Conservation (phyloP, 306 rosid species). For the Hylodesmum podocarpum region DNA sequence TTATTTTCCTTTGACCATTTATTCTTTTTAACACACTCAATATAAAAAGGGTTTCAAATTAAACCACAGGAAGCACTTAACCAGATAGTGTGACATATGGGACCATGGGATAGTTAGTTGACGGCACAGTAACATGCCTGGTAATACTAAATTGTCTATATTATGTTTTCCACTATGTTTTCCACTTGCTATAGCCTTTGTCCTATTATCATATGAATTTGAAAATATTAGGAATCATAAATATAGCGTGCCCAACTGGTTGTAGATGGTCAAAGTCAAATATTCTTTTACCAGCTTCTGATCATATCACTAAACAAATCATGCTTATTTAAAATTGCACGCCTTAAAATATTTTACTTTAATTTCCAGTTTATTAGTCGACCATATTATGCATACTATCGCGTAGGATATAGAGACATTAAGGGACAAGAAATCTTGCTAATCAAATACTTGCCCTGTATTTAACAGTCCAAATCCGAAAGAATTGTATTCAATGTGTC, state of each 20-base stretch:
- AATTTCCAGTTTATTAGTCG: background rate
- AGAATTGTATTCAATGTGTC: background rate
- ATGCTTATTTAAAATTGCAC: background rate
- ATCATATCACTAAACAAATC: background rate
- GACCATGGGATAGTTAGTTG: slow-evolving; percentile 8
- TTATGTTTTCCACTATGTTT: background rate
- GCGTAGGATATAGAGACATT: background rate
- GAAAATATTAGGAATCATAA: background rate
- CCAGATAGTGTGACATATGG: background rate
- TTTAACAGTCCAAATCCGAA: background rate
- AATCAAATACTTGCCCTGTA: background rate
- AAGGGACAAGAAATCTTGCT: slow-evolving; percentile 8
- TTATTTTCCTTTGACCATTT: background rate
- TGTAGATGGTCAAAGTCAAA: background rate
- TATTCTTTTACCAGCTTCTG: background rate
- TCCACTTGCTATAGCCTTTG: background rate
- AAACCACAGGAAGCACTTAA: background rate
- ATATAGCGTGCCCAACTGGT: background rate
- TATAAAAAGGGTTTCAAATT: background rate
- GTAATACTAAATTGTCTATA: background rate
- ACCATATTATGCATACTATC: background rate
- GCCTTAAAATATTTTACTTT: background rate
- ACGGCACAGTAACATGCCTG: background rate
- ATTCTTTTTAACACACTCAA: background rate
- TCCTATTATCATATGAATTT: background rate